Evolutionary conservation across 2,329 filamentous ascomycete species (phyloP).

Genomic region (Paecilomyces niveus): DNA sequence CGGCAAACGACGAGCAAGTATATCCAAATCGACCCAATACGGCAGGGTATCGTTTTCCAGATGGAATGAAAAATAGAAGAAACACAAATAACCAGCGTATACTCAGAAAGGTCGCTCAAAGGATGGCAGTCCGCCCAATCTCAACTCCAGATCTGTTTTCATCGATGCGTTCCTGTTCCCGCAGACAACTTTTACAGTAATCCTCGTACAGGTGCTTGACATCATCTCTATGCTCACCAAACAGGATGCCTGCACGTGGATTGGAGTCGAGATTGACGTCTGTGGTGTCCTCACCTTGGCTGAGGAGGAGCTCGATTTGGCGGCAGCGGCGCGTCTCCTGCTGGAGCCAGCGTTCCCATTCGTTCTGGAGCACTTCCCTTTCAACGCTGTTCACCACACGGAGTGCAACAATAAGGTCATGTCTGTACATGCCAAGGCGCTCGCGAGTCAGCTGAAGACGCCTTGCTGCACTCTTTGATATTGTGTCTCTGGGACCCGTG

Average conservation of each 20-base stretch:
- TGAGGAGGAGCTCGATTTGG: constrained; percentile 47
- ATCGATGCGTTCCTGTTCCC: constrained; percentile 31
- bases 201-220: constrained; percentile 51
- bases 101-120: constrained; percentile 5
- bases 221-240: constrained; percentile 33
- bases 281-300: constrained; percentile 14
- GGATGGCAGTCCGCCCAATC: constrained; percentile 1
- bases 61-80: constrained; percentile 2
- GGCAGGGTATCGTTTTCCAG: constrained; percentile 7
- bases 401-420: constrained; percentile 86
- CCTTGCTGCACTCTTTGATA: constrained; percentile 33
- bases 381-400: constrained; percentile 86
- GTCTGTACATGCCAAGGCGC: constrained; percentile 72
- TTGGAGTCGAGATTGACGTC: constrained; percentile 15
- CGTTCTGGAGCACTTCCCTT: constrained; percentile 72
- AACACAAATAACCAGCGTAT: constrained; percentile 7
- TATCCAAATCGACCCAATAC: not conserved
- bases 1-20: not conserved
- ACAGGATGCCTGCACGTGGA: constrained; percentile 19
- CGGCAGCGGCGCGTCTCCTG: constrained; percentile 73
- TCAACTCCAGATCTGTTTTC: constrained; percentile 2
- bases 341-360: constrained; percentile 89
- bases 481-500: constrained; percentile 19
- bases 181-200: constrained; percentile 57
- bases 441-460: constrained; percentile 75